Percentiles rank a stretch among this genome's conserved stretches.
phyloP scores from a whole-genome alignment of 139 green algal genomes.

The Dunaliella primolecta region DNA sequence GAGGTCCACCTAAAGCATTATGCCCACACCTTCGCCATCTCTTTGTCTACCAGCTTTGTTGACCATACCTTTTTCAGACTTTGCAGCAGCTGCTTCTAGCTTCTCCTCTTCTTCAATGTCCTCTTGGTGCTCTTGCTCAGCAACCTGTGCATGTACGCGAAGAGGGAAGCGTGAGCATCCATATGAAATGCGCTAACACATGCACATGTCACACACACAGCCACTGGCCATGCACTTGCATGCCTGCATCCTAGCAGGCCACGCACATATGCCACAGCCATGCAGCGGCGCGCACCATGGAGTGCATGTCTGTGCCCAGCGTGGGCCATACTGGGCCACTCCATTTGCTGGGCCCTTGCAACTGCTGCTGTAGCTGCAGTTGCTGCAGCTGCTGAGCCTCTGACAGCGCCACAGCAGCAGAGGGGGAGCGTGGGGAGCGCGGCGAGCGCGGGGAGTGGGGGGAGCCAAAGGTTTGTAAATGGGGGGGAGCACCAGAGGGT shows the following conservation, averaged over 20 bases:
- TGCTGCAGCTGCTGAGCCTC: not conserved
- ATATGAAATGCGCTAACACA: not conserved
- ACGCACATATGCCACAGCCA: not conserved
- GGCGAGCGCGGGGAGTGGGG: not conserved
- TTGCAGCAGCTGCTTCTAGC: not conserved
- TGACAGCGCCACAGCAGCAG: too few relatives aligned
- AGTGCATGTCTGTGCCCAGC: not conserved
- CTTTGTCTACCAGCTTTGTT: too few relatives aligned
- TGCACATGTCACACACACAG: not conserved
- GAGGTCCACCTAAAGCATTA: too few relatives aligned
- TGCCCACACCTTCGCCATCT: too few relatives aligned
- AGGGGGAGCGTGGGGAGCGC: not conserved
- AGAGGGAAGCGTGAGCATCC: not conserved
- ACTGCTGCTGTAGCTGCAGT: not conserved
- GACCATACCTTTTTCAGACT: not conserved
- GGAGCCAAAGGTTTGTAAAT: not conserved
- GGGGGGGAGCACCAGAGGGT: too few relatives aligned
- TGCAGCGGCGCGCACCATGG: not conserved
- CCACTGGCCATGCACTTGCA: too few relatives aligned
- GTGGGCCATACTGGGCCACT: not conserved
- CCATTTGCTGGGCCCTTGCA: not conserved
- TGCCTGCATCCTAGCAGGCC: not conserved
- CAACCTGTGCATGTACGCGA: not conserved
- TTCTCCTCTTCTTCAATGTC: not conserved
- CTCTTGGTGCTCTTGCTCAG: not conserved